Conservation (phyloP, 495 filamentous ascomycete species). For the Articulospora tetracladia region DNA sequence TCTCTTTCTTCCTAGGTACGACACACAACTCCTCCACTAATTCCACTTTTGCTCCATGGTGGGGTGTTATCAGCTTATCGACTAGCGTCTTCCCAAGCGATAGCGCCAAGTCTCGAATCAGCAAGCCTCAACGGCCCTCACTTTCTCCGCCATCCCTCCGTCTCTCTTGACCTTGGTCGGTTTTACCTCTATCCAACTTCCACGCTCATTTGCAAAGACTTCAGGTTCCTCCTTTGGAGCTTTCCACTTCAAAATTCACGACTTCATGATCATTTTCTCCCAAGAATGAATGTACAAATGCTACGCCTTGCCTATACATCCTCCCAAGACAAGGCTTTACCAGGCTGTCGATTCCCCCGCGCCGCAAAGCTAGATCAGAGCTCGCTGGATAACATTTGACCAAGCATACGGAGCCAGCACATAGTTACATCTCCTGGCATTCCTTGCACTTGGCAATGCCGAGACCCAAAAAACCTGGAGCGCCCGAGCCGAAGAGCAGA, state of each 20-base stretch:
- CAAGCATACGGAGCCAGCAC: not conserved
- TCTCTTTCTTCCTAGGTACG: not conserved
- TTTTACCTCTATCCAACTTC: not conserved
- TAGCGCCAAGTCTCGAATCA: not conserved
- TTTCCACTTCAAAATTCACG: not conserved
- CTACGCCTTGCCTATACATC: not conserved
- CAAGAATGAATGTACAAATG: not conserved
- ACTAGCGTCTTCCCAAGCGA: not conserved
- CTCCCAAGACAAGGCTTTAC: not conserved
- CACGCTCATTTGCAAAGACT: not conserved
- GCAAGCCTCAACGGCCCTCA: not conserved
- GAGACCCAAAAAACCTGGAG: conserved; percentile 61
- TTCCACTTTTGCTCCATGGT: not conserved
- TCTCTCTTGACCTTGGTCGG: too few species aligned
- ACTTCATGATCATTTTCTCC: not conserved
- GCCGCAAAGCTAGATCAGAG: not conserved
- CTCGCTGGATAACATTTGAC: not conserved
- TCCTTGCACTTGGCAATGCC: conserved; percentile 43
- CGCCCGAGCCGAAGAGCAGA: conserved; percentile 64
- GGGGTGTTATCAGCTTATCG: conserved; percentile 3
- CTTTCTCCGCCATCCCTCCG: not conserved
- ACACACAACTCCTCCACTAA: not conserved
- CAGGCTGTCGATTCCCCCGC: not conserved
- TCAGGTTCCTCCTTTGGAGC: too few species aligned
- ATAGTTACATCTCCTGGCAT: not conserved